Percentiles rank a stretch among this genome's conserved stretches.
Evolutionary conservation across 805 yeast species (phyloP).

Genomic region (Saccharomycopsis babjevae): DNA sequence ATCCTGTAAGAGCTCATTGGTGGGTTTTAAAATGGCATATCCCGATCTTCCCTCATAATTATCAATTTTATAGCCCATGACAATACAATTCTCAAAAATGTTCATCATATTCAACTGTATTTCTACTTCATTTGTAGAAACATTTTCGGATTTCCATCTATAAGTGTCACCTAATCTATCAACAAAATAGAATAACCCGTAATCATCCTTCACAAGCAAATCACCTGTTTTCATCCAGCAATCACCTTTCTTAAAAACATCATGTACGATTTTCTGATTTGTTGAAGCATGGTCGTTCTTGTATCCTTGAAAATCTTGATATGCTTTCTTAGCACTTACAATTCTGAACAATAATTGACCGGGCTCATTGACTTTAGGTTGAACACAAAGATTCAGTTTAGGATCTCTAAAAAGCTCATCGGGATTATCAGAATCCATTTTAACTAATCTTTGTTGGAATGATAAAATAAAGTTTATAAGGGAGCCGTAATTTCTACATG

Average conservation of each 20-base stretch:
- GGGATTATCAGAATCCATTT: slow-evolving; percentile 75
- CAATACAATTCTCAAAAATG: slow-evolving; percentile 56
- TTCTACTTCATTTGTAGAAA: slow-evolving; percentile 88
- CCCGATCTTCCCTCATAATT: slow-evolving; percentile 94
- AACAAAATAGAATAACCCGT: slow-evolving; percentile 69
- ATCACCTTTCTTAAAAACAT: slow-evolving; percentile 79
- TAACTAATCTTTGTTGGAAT: slow-evolving; percentile 49
- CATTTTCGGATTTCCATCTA: slow-evolving; percentile 95
- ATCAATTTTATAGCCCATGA: slow-evolving; percentile 79
- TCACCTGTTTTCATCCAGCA: slow-evolving; percentile 91
- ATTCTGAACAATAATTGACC: slow-evolving; percentile 84
- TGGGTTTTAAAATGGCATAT: slow-evolving; percentile 62
- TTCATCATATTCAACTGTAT: slow-evolving; percentile 42
- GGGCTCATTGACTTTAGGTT: slow-evolving; percentile 51
- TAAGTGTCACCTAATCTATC: slow-evolving; percentile 93
- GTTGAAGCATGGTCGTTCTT: slow-evolving; percentile 73
- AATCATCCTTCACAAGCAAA: slow-evolving; percentile 55
- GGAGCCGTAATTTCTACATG: slow-evolving; percentile 72
- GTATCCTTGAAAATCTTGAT: slow-evolving; percentile 81
- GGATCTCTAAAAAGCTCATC: slow-evolving; percentile 61
- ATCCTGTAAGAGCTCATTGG: slow-evolving; percentile 2
- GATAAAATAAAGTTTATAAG: slow-evolving; percentile 42
- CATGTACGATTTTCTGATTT: slow-evolving; percentile 56
- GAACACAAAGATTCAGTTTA: slow-evolving; percentile 47
- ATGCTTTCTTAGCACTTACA: slow-evolving; percentile 50